Conservation (phyloP, 495 filamentous ascomycete genomes). For the Penicillium cataractarum region DNA sequence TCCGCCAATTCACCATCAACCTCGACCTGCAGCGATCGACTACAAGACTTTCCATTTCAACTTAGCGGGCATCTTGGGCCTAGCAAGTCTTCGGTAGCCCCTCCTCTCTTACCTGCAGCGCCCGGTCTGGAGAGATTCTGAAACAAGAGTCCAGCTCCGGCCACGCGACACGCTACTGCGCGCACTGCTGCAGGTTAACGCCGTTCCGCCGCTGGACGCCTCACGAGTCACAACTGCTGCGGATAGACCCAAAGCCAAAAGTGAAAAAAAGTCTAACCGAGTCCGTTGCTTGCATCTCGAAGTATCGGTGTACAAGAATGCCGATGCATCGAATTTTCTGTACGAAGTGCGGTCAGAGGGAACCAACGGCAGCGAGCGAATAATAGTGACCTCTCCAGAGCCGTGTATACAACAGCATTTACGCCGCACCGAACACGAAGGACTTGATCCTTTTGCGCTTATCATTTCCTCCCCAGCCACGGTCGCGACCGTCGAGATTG, state of each 20-base stretch:
- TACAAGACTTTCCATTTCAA: constrained; percentile 6
- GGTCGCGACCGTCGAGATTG: neutral
- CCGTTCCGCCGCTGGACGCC: constrained; percentile 23
- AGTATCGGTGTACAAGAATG: constrained; percentile 5
- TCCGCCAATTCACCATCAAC: neutral
- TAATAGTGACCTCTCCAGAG: too few species aligned
- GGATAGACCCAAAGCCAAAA: neutral
- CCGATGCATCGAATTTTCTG: neutral
- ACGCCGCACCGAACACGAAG: neutral
- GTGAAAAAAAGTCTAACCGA: neutral
- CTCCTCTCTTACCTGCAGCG: neutral
- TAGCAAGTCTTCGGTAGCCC: neutral
- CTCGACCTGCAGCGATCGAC: constrained; percentile 17
- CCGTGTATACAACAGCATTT: too few species aligned
- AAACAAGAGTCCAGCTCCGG: constrained; percentile 28
- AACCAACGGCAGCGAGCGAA: neutral
- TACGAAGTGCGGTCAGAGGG: neutral
- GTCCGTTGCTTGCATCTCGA: neutral
- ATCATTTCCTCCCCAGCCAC: neutral
- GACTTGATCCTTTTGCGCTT: neutral
- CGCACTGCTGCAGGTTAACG: constrained; percentile 23
- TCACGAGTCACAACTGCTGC: constrained; percentile 32
- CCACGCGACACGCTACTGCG: constrained; percentile 32
- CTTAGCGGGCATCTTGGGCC: neutral
- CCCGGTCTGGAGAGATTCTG: constrained; percentile 17